These are phyloP conservation scores for Dimocarpus longan DNA, from an alignment of 345 rosid genomes.

Conservation along the genomic window DNA sequence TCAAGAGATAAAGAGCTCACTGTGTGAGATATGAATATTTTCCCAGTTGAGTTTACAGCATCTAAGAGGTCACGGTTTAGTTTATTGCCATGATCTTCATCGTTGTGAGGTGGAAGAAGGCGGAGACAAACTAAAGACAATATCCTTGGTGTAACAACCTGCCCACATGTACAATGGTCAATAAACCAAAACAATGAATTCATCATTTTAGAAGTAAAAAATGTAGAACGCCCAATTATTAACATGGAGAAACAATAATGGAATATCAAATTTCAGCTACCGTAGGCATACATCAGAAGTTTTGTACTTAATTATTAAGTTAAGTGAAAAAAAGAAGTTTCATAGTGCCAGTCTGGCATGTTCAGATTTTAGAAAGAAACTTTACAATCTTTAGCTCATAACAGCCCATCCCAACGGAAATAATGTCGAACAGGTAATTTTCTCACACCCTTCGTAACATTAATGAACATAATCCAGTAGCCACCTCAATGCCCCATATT, in stretches of 20 bases:
- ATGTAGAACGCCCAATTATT: background rate
- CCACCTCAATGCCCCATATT: no score
- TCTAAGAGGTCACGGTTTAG: constrained; percentile 66
- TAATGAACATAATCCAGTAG: no score
- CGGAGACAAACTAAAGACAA: constrained; percentile 85
- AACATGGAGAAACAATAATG: background rate
- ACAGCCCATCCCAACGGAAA: background rate
- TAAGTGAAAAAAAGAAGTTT: background rate
- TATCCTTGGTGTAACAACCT: constrained; percentile 75
- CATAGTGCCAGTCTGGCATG: background rate
- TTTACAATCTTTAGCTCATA: no score
- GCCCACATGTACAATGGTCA: constrained; percentile 18
- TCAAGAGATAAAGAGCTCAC: constrained; percentile 41
- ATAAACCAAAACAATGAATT: background rate
- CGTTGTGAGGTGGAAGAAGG: constrained; percentile 38
- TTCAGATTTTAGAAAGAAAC: no score
- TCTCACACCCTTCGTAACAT: no score
- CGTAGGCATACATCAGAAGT: background rate
- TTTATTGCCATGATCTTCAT: constrained; percentile 48
- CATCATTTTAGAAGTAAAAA: background rate
- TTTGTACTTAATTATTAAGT: background rate
- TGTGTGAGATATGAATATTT: constrained; percentile 77
- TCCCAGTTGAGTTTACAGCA: constrained; percentile 79
- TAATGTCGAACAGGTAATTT: background rate
- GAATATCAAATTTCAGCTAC: background rate